These are phyloP conservation scores for Mrakia hoshinonis DNA, from an alignment of 768 basidiomycete genomes.

Conservation along the genomic window DNA sequence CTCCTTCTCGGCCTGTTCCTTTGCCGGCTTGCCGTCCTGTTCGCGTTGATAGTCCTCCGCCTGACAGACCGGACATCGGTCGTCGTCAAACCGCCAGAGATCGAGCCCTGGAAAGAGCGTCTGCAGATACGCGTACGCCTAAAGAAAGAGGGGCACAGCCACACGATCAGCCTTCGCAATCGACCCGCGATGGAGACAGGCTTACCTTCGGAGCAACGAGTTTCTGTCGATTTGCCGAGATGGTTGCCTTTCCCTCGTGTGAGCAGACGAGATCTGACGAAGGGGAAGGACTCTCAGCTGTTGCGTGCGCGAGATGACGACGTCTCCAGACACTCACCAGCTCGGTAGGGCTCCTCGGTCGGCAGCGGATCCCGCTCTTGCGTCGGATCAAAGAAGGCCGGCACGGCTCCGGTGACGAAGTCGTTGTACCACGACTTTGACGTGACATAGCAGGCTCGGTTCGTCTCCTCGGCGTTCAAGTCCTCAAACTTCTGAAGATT, in stretches of 20 bases:
- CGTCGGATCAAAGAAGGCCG: not conserved
- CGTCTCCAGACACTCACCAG: not conserved
- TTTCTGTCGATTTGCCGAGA: not conserved
- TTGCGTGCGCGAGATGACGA: not conserved
- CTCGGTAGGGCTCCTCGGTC: conserved; percentile 4
- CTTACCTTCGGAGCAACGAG: not conserved
- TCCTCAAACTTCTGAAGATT: not conserved
- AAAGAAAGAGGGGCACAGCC: not conserved
- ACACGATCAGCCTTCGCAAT: not conserved
- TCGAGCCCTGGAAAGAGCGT: not conserved
- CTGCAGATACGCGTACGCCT: conserved; percentile 13
- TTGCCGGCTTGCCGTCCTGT: not conserved
- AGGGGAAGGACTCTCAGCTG: not conserved
- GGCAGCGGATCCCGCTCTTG: conserved; percentile 1
- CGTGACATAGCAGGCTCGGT: not conserved
- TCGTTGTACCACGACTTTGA: conserved; percentile 1
- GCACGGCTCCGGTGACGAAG: not conserved
- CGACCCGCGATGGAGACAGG: not conserved
- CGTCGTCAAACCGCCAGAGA: not conserved
- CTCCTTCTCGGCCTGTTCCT: conserved; percentile 3
- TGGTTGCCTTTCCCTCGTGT: not conserved
- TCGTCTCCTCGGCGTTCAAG: not conserved
- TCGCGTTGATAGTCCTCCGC: not conserved
- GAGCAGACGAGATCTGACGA: conserved; percentile 2
- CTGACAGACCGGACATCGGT: not conserved